Evolutionary conservation across 495 filamentous ascomycete genomes (phyloP).

Genomic region (Schizothecium vesticola): DNA sequence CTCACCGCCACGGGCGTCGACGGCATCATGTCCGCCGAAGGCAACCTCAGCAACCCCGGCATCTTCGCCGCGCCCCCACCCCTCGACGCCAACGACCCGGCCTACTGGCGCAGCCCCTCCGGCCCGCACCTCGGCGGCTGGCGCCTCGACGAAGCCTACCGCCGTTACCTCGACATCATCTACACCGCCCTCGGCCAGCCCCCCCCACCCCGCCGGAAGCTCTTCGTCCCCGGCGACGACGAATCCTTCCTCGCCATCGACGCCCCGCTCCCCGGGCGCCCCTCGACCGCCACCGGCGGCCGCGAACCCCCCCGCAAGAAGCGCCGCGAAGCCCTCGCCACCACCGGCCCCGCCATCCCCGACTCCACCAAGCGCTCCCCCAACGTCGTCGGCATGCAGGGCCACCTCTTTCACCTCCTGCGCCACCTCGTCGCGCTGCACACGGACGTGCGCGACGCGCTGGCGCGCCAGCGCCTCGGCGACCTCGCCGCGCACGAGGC

Average conservation of each 20-base stretch:
- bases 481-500: conserved; percentile 68
- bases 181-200: conserved; percentile 64
- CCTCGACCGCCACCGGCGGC: conserved; percentile 10
- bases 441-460: conserved; percentile 72
- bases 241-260: conserved; percentile 27
- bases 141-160: conserved; percentile 77
- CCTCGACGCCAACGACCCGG: conserved; percentile 57
- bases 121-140: conserved; percentile 56
- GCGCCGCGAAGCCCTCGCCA: conserved; percentile 33
- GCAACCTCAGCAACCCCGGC: conserved; percentile 83
- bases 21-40: conserved; percentile 92
- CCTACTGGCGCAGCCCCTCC: conserved; percentile 63
- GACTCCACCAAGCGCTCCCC: not conserved
- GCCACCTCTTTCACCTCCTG: conserved; percentile 89
- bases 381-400: conserved; percentile 78
- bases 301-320: conserved; percentile 52
- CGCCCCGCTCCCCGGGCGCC: not conserved
- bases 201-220: conserved; percentile 58
- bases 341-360: not conserved
- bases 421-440: conserved; percentile 71
- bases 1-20: conserved; percentile 83
- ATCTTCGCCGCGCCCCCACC: conserved; percentile 70
- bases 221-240: conserved; percentile 68
- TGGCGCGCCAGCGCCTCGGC: conserved; percentile 60
- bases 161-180: conserved; percentile 86